Evolutionary conservation across 257 asterid genomes (phyloP), one percentile per base, ranked within the genome.

Genomic region (Nicotiana tabacum): DNA sequence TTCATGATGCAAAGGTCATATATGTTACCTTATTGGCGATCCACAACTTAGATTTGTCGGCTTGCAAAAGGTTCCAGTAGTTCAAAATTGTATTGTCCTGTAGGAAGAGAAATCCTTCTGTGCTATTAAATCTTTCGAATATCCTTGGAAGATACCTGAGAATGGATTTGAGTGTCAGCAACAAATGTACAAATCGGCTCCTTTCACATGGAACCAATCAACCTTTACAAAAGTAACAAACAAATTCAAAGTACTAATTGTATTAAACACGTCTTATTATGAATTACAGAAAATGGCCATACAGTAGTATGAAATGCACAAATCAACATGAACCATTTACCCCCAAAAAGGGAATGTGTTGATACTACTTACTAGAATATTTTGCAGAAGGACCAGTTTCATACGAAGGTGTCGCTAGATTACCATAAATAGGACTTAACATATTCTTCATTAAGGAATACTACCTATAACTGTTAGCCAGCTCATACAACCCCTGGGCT

Each of bases 1-100:
- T 12, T 4, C 21, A 21, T 65, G 69, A 60, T 37, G 35, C 62
- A 21, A 58, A 16, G 29, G 48, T 60, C 60, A 37, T 10, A 55
- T 43, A 43, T 43, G 48, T 77, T 88, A 88, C 91, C 91, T 88
- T 87, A 81, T 87, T 89, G 81, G 88, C 87, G 55, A 89, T 89
- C 90, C 90, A 89, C 78, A 89, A 67, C 87, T 87, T 89, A 43
- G 91, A 86, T 84, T 30, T 83, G 83, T 86, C 85, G 7, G 90
- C 90, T 81, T 85, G 91, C 80, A 87, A 57, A 76, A 88, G 83
- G 85, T 85, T 88, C 91, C 91, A 88, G 82, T 88, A 88, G 84
- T 88, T 88, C 77, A 88, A 46, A 58, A 88, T 67, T 3, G 89
- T 88, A n/a, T 84, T 83, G 79, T 89, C 90, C 27, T 87, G 91